Base-by-base conservation (phyloP, 352 stramenopile genomes). In the Globisporangium okanoganense region DNA sequence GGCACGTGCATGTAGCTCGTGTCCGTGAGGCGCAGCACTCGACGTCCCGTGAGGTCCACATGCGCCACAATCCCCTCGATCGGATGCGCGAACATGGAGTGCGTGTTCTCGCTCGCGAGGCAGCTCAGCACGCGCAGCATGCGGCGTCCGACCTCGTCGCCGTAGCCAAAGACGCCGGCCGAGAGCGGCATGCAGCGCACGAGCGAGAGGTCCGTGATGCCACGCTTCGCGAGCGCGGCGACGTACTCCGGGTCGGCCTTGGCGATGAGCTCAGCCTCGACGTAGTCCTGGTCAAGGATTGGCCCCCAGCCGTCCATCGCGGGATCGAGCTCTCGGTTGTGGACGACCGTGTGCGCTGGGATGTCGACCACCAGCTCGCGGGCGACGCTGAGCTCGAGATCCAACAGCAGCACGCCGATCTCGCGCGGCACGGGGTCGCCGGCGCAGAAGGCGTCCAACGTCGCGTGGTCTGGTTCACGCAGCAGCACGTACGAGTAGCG, bases 401-500 rank as follows among this genome's bases (percentile, higher is more conserved):
- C 64, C 16, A 83, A 70, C 52, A 83, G 49, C 18, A 83, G 38
- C 27, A 66, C 65, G 24, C 74, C 70, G 47, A 83, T 64, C 49
- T 83, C 74, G 3, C 74, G 74, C 8, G 74, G 74, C 31, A 83
- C 70, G 36, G 63, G 33, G 14, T 80, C 62, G 13, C 72, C 67
- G 4, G 40, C 18, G 33, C 65, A 56, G 51, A 80, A 83, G 40
- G 71, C 69, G 51, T 61, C 45, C 47, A 83, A 56, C 27, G 72
- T 83, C 31, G 62, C 47, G 63, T 83, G 70, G 50, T 83, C 70
- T 2, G 74, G 74, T 54, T 80, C 74, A 50, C 74, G 76, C 60
- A 83, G 58, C 72, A 83, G 74, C 48, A 83, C 74, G 58, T 83
- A 83, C 38, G 72, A 76, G 58, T 75, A 83, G 48, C 74, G 74